phyloP scores from a whole-genome alignment of 768 basidiomycete species.

The Daedaleopsis sinensis region DNA sequence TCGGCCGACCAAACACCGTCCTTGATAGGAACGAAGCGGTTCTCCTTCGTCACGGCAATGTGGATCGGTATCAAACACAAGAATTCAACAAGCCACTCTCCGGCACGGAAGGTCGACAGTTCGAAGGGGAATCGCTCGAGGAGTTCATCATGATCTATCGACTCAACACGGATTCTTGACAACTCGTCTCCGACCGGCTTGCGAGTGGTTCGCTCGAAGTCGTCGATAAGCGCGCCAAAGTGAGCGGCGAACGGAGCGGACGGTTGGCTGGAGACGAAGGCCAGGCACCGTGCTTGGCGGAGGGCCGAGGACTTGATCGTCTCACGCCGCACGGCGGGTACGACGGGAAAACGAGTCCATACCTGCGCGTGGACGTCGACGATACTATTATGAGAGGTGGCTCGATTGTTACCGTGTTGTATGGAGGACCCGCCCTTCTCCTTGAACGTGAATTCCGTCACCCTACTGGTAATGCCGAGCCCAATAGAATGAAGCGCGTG shows the following conservation, averaged over 20 bases:
- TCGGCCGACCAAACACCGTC: constrained; percentile 56
- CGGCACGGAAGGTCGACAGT: constrained; percentile 47
- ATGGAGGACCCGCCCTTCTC: constrained; percentile 38
- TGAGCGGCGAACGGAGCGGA: constrained; percentile 41
- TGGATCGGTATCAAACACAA: constrained; percentile 68
- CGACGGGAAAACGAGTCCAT: constrained; percentile 63
- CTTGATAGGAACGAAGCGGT: constrained; percentile 62
- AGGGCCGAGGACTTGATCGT: constrained; percentile 41
- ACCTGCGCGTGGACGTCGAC: constrained; percentile 58
- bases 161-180: constrained; percentile 39
- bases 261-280: constrained; percentile 46
- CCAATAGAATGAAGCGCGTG: constrained; percentile 44
- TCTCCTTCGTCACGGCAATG: constrained; percentile 59
- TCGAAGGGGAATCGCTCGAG: too few relatives aligned
- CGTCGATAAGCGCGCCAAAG: constrained; percentile 46
- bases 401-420: constrained; percentile 16
- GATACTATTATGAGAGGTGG: constrained; percentile 49
- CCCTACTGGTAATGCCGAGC: constrained; percentile 55
- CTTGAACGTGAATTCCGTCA: constrained; percentile 59
- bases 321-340: constrained; percentile 51
- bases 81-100: constrained; percentile 66
- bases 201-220: constrained; percentile 51
- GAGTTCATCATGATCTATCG: too few relatives aligned
- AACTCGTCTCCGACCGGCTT: constrained; percentile 55
- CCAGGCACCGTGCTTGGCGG: constrained; percentile 39